Percentiles rank a stretch among this genome's conserved stretches.
phyloP scores from a whole-genome alignment of 805 yeast genomes.

The Nakazawaea holstii region DNA sequence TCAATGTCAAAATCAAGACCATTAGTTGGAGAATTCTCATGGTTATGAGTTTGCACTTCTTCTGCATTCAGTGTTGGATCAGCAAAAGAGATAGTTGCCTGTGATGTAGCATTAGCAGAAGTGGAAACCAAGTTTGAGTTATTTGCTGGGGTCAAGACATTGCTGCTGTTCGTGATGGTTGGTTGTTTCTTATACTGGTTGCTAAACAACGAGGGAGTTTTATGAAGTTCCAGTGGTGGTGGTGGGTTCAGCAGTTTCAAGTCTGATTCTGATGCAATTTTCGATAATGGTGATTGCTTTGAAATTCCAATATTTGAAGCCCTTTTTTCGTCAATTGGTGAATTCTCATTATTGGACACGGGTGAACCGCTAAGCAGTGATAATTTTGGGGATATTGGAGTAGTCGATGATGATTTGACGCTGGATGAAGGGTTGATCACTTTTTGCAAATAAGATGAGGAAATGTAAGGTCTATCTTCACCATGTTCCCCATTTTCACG shows the following conservation, averaged over 20 bases:
- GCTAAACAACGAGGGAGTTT: slow-evolving; percentile 5
- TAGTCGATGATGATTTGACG: slow-evolving; percentile 4
- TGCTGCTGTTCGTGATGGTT: slow-evolving; percentile 1
- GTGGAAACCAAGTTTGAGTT: slow-evolving; percentile 5
- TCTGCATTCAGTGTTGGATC: neutral
- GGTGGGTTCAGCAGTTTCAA: too few relatives aligned
- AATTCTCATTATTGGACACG: neutral
- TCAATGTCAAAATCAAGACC: slow-evolving; percentile 13
- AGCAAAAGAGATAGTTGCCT: slow-evolving; percentile 1
- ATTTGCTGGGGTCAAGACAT: slow-evolving; percentile 5
- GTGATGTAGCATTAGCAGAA: neutral
- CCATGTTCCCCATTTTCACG: neutral
- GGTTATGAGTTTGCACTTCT: neutral
- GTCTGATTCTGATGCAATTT: neutral
- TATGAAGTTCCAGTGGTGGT: neutral
- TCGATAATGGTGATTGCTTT: neutral
- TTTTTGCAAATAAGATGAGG: slow-evolving; percentile 8
- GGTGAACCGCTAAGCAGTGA: slow-evolving; percentile 4
- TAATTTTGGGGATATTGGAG: slow-evolving; percentile 8
- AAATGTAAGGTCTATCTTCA: neutral
- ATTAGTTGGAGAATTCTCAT: slow-evolving; percentile 5
- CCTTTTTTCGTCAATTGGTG: neutral
- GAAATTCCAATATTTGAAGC: neutral
- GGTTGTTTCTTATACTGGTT: slow-evolving; percentile 7
- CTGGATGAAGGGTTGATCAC: slow-evolving; percentile 10